Evolutionary conservation across 768 basidiomycete species (phyloP), one percentile per base, ranked within the genome.

Genomic region (Gyrodon lividus): DNA sequence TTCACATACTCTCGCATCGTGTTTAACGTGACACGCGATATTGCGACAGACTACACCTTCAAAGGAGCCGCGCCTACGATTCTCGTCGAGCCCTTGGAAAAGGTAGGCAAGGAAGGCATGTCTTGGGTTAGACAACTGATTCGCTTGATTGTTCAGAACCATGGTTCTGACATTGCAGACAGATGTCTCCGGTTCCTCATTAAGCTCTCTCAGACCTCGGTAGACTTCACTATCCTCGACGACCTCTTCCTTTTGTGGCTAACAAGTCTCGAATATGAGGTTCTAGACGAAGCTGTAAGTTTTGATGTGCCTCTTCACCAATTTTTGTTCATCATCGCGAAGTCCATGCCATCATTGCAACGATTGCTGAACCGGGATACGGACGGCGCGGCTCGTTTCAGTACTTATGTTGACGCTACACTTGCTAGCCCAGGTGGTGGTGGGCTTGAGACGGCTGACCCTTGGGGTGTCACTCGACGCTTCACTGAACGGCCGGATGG

Each of bases 161-260:
- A 19, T 39, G 13, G 34, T 16, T 33, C 38, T 13, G 59, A 61
- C 16, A 58, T 56, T 24, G 74, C 67, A 46, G 81, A 83, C 48
- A 66, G 64, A 39, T 61, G 74, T 31, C 70, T 89, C 34, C 76
- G 77, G 23, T 68, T 68, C 33, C 77, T 89, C 41, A 73, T 77
- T 40, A 80, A 78, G 57, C 62, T 89, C 8, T 73, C 71, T 6
- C 81, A 85, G 43, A 67, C 69, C 24, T 76, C 75, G 6, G 73
- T 84, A 9, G 65, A 78, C 31, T 87, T 85, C 69, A 79, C 74
- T 16, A 65, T 74, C 7, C 81, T 84, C 57, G 82, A 87, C 46
- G 73, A 74, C 46, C 58, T 89, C 24, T 80, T 87, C 58, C 59
- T 80, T 40, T 70, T 70, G 30, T 89, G 87, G 85, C 67, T 89